Evolutionary conservation across 345 rosid species (phyloP), one percentile per base, ranked within the genome.

Genomic region (Ricinus communis): DNA sequence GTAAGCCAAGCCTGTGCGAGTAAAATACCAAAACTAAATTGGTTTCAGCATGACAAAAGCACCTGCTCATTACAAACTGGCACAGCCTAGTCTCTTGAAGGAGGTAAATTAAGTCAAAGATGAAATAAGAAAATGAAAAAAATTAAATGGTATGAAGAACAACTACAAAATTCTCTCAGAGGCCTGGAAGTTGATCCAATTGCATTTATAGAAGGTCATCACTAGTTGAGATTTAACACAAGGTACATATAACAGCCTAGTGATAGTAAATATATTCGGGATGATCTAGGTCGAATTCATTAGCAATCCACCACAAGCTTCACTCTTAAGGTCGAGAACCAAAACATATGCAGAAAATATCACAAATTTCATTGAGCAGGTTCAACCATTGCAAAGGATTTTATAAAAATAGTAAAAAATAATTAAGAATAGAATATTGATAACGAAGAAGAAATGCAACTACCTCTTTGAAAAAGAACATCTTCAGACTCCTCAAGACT

Each of bases 391-490:
- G 40, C 14, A 27, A 21, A 7, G 59, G 27, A 51, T 43, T 45
- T 15, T 21, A 57, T 31, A 50, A 60, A 33, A 65, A n/a, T n/a
- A n/a, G n/a, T n/a, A n/a, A n/a, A n/a, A n/a, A n/a, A 14, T 9
- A 47, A 50, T 47, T 21, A 64, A 53, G 1, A 10, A 57, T 47
- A 49, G 65, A 68, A 51, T 15, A 21, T 16, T 63, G 38, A 25
- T 69, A 36, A 68, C 41, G 2, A 31, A 66, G 53, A 55, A 72
- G 55, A 60, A 71, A 72, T 57, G 52, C 43, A 74, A 27, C 16
- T 24, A 90, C 98, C 99, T 95, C 99, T 87, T 95, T 95, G 75
- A 95, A 95, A n/a, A 60, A 95, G 93, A 79, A 95, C 97, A 75
- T 95, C 99, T 80, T 95, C 99, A 11, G 97, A 91, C 80, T 95